A percentile compares a stretch with the other conserved stretches of the same genome.
Evolutionary conservation across 73 alveolate genomes (phyloP).

Genomic region (Paramecium pentaurelia): DNA sequence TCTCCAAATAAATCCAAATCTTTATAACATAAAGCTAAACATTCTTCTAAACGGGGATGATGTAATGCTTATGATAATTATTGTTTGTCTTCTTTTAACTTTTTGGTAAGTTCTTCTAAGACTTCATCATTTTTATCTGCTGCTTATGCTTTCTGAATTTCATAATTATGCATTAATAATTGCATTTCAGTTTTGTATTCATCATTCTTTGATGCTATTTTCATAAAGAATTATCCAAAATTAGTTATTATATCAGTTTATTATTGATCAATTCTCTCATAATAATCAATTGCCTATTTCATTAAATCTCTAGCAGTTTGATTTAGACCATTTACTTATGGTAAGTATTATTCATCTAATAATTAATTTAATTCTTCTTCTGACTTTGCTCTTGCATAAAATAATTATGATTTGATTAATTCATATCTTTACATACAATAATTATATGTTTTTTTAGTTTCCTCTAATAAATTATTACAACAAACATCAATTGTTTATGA

Average conservation of each 20-base stretch:
- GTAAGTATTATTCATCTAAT: slow-evolving; percentile 9
- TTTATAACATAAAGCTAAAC: not conserved
- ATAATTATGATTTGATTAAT: not conserved
- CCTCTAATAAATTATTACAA: slow-evolving; percentile 45
- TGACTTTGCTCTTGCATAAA: slow-evolving; percentile 28
- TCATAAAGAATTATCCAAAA: slow-evolving; percentile 35
- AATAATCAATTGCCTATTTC: slow-evolving; percentile 34
- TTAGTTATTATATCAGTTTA: slow-evolving; percentile 27
- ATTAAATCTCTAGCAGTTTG: slow-evolving; percentile 44
- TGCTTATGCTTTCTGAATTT: slow-evolving; percentile 49
- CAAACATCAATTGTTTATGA: slow-evolving; percentile 47
- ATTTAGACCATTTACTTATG: not conserved
- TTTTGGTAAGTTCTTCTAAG: not conserved
- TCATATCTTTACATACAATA: slow-evolving; percentile 26
- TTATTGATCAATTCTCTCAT: slow-evolving; percentile 42
- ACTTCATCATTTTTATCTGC: slow-evolving; percentile 61
- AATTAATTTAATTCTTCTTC: slow-evolving; percentile 34
- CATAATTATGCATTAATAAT: slow-evolving; percentile 37
- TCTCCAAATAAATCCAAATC: slow-evolving; percentile 29
- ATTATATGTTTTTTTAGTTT: slow-evolving; percentile 15
- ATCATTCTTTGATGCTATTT: slow-evolving; percentile 56
- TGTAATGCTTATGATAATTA: slow-evolving; percentile 41
- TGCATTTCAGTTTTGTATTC: slow-evolving; percentile 54
- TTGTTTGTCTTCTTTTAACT: slow-evolving; percentile 23
- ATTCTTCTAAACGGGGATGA: slow-evolving; percentile 58